Base-by-base conservation (phyloP, 345 rosid species). In the Eucalyptus albens region DNA sequence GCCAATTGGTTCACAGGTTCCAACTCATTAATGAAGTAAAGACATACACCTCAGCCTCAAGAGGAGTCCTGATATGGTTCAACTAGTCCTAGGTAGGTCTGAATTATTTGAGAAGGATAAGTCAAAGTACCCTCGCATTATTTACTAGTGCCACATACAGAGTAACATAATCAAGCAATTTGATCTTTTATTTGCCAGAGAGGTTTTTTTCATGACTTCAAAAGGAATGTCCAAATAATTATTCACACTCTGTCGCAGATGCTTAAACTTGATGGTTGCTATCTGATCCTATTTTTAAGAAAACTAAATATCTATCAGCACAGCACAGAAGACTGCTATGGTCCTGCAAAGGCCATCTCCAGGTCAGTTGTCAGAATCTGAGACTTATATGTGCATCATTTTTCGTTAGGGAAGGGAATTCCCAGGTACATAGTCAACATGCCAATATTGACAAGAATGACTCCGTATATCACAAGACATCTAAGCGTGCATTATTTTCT, bases 171-270 rank as follows among this genome's bases (percentile, higher is more conserved):
- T 77, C 47, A 37, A 77, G 47, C 83, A 77, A 77, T 40, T 37
- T 11, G 47, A 77, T 77, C 83, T 77, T 72, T 77, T 21, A 40
- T 40, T 19, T 77, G 83, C 83, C 83, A 40, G 47, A 69, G 44
- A 77, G 45, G 1, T 37, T 21, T 40, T n/a, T 40, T 40, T 37
- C 5, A 77, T 0, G 83, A 77, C 9, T 0, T 77, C 83, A 21
- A 21, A 37, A 37, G 45, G 27, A 77, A 77, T 21, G 27, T 21
- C 47, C 47, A 77, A 37, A 77, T 21, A 77, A 40, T 40, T 37
- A 40, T 40, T 0, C 1, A 2, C 9, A 40, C 1, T 77, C 47
- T 11, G 27, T 77, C 27, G 0, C 1, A 2, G 3, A 3, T 77
- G 47, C 47, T 77, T 37, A 11, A 77, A 37, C 47, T 37, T 40